Conservation (phyloP, 352 stramenopile species). For the Phytophthora hibernalis region DNA sequence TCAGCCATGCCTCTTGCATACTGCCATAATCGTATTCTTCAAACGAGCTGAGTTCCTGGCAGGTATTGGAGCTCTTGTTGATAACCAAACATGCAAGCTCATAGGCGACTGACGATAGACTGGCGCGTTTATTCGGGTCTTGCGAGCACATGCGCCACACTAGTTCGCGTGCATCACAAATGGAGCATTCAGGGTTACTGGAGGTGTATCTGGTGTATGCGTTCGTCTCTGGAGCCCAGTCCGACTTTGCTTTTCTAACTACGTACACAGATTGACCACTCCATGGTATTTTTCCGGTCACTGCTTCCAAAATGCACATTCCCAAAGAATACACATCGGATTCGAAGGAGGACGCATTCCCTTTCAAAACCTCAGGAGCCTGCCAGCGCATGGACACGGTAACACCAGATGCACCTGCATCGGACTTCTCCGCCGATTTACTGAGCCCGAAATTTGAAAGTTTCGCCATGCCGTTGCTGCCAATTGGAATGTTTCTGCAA, state of each 20-base stretch:
- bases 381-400: slow-evolving; percentile 15
- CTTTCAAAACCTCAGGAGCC: slow-evolving; percentile 19
- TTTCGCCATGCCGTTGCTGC: slow-evolving; percentile 20
- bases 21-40: neutral
- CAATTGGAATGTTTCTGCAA: slow-evolving; percentile 36
- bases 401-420: neutral
- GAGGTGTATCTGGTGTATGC: neutral
- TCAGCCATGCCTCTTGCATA: neutral
- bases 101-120: neutral
- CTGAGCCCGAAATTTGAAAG: slow-evolving; percentile 42
- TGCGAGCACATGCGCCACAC: slow-evolving; percentile 21
- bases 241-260: neutral
- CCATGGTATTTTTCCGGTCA: slow-evolving; percentile 8
- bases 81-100: slow-evolving; percentile 2
- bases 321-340: slow-evolving; percentile 33
- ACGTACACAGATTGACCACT: neutral
- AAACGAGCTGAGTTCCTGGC: neutral
- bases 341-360: neutral
- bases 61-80: neutral
- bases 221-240: neutral
- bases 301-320: slow-evolving; percentile 36
- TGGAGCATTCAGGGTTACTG: neutral
- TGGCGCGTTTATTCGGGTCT: neutral
- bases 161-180: neutral
- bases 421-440: neutral